Conservation (phyloP, 306 rosid species). For the Inga leiocalycina region DNA sequence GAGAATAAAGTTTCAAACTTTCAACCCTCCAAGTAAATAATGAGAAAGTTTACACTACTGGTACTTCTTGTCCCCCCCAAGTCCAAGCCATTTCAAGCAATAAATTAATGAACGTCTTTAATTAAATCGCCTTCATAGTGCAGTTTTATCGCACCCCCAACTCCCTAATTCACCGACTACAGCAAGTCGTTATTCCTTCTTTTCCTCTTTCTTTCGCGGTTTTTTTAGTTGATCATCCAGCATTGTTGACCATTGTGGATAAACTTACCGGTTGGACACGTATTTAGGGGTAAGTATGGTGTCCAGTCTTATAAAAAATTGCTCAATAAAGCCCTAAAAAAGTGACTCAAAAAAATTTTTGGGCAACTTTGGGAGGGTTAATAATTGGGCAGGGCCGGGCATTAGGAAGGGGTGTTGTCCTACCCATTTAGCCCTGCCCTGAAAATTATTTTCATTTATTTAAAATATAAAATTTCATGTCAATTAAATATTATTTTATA, state of each 20-base stretch:
- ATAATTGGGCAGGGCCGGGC: no score
- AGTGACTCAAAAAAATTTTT: no score
- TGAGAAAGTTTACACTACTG: not conserved
- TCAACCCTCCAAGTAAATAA: not conserved
- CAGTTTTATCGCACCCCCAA: not conserved
- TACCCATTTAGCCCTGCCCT: no score
- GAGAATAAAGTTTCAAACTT: not conserved
- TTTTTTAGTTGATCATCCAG: not conserved
- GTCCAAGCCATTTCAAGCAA: not conserved
- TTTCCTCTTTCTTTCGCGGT: not conserved
- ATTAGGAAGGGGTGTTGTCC: no score
- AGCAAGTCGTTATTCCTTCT: not conserved
- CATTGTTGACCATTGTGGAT: not conserved
- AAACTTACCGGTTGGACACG: no score
- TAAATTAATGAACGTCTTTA: not conserved
- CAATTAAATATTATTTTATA: no score
- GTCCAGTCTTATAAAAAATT: no score
- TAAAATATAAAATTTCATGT: no score
- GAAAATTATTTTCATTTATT: no score
- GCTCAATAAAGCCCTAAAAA: no score
- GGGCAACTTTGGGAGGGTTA: no score
- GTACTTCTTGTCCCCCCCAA: not conserved
- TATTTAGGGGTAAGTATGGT: no score
- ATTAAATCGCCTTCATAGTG: not conserved
- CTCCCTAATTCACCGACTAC: not conserved